Evolutionary conservation across 2,329 filamentous ascomycete genomes (phyloP).

Genomic region (Colletotrichum horii): DNA sequence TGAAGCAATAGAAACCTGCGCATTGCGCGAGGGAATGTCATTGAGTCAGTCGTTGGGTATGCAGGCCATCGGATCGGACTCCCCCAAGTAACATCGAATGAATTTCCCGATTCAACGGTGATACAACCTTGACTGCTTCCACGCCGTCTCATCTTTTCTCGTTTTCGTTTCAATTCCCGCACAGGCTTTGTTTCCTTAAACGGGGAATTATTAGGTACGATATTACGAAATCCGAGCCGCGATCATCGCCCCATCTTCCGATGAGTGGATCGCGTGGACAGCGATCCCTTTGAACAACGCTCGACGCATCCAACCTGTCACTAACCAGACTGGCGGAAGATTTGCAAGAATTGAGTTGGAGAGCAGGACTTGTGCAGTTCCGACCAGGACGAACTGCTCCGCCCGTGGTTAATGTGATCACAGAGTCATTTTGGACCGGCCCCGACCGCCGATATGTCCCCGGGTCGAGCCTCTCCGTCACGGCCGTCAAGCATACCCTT

Average conservation of each 20-base stretch:
- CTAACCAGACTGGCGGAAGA: neutral
- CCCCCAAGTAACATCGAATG: neutral
- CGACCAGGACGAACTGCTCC: neutral
- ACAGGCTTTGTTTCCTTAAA: slow-evolving; percentile 9
- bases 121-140: slow-evolving; percentile 1
- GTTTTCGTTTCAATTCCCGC: slow-evolving; percentile 9
- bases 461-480: neutral
- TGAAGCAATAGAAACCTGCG: neutral
- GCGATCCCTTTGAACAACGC: neutral
- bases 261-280: neutral
- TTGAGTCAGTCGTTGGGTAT: neutral
- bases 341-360: neutral
- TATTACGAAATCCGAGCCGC: neutral
- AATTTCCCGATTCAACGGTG: slow-evolving; percentile 4
- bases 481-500: neutral
- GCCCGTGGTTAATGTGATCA: neutral
- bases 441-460: neutral
- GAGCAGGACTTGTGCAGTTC: neutral
- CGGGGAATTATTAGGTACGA: neutral
- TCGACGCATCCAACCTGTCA: neutral
- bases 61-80: neutral
- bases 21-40: neutral
- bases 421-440: neutral
- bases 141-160: slow-evolving; percentile 9
- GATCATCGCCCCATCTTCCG: neutral